Evolutionary conservation across 441 rosid species (phyloP), one percentile per base, ranked within the genome.

Genomic region (Arabidopsis lyrata): DNA sequence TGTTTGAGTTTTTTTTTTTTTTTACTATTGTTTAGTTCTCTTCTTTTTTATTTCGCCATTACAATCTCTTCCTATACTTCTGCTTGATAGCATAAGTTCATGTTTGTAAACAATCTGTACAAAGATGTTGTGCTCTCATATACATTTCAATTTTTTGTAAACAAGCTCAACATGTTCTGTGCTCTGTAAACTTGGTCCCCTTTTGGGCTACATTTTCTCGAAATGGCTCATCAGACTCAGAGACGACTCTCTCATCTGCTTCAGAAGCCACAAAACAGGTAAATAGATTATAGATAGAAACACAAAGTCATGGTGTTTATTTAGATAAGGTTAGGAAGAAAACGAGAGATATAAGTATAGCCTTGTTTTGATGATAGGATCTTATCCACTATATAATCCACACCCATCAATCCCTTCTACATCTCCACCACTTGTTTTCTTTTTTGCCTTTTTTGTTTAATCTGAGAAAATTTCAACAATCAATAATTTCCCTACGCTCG

Each of bases 361-460:
- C 75, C 74, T 68, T 61, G 45, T 62, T 53, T 54, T 62, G 64
- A 31, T 45, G 75, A 69, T 69, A 76, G 6, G 52, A 69, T 63
- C 70, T 76, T 76, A 76, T 76, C 79, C 12, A 24, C 59, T 45
- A 24, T 24, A 31, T 34, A 60, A 22, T 18, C 20, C 56, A 75
- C 68, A 62, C 52, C 45, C 16, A 44, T 53, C 59, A 54, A 16
- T 75, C 53, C 65, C 54, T 61, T 58, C 54, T 31, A 61, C 50
- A 53, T 68, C 58, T 68, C 50, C 52, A 68, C 79, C 79, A 53
- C 79, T 62, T 22, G 68, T 32, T 67, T 66, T 32, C 60, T 66
- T 24, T 35, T 29, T 6, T 22, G 11, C 24, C 12, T 49, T 35
- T 32, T 53, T 63, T 11, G 12, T 32, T 29, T 39, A 34, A 70